A percentile compares a stretch with the other conserved stretches of the same genome.
These are phyloP conservation scores for Aspergillus fischeri DNA, from an alignment of 2,329 filamentous ascomycete species.

Conservation along the genomic window DNA sequence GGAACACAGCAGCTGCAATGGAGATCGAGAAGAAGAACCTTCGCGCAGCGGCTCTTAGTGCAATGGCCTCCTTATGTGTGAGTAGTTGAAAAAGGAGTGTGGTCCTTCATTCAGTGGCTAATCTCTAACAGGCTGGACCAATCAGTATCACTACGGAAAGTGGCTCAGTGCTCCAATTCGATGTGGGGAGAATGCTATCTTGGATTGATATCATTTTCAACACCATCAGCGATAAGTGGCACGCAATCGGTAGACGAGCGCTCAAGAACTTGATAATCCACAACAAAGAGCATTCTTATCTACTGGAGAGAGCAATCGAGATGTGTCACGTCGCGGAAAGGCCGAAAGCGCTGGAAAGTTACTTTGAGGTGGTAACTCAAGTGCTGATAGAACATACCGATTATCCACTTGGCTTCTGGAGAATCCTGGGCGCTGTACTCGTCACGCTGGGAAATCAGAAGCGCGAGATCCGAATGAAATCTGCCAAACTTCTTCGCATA, in stretches of 20 bases:
- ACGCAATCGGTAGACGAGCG: constrained; percentile 81
- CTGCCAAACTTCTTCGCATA: constrained; percentile 71
- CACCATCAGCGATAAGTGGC: constrained; percentile 84
- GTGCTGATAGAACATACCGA: constrained; percentile 80
- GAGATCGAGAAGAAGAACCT: constrained; percentile 96
- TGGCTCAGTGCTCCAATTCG: constrained; percentile 82
- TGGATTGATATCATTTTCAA: constrained; percentile 97
- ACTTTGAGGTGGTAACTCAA: constrained; percentile 87
- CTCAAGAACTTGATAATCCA: constrained; percentile 85
- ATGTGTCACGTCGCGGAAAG: constrained; percentile 82
- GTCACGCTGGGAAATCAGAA: constrained; percentile 92
- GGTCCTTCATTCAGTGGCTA: constrained; percentile 9
- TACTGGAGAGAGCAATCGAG: constrained; percentile 85
- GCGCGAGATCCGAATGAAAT: constrained; percentile 83
- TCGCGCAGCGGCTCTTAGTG: constrained; percentile 81
- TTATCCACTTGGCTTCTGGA: constrained; percentile 85
- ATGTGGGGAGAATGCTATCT: constrained; percentile 83
- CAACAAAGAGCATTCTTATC: constrained; percentile 79
- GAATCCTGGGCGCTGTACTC: constrained; percentile 77
- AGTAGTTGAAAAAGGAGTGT: constrained; percentile 44
- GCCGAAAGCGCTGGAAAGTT: constrained; percentile 84
- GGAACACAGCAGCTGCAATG: constrained; percentile 79
- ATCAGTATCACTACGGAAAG: constrained; percentile 86
- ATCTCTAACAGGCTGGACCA: constrained; percentile 51
- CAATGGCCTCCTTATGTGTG: constrained; percentile 91